Evolutionary conservation across 2,329 filamentous ascomycete genomes (phyloP).

Genomic region (Didymosphaeria variabile): DNA sequence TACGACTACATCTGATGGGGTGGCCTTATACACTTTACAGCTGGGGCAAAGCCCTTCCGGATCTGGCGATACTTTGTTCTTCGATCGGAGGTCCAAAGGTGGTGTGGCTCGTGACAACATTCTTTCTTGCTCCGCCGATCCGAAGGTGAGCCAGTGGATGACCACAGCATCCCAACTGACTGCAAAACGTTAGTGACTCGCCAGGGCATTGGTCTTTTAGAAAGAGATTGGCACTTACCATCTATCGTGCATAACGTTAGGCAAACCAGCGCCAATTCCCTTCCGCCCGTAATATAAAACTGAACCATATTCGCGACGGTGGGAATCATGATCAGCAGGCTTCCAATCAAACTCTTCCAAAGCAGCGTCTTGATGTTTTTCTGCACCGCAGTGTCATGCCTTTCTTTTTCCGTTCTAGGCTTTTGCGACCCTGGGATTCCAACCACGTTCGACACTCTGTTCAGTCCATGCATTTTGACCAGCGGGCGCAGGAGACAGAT

Average conservation of each 20-base stretch:
- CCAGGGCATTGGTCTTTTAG: background rate
- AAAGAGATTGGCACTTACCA: conserved; percentile 32
- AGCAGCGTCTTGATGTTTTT: conserved; percentile 33
- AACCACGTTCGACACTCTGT: conserved; percentile 10
- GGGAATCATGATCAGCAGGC: conserved; percentile 45
- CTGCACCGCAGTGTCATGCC: conserved; percentile 23
- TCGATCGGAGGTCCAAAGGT: background rate
- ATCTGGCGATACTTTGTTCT: background rate
- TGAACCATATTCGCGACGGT: conserved; percentile 49
- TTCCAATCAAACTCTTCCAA: conserved; percentile 42
- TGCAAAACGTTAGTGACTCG: background rate
- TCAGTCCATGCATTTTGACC: conserved; percentile 16
- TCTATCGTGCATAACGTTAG: conserved; percentile 51
- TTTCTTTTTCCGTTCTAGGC: background rate
- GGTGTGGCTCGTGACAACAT: background rate
- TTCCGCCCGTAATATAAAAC: conserved; percentile 39
- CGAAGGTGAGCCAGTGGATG: conserved; percentile 33
- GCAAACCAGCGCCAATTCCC: conserved; percentile 51
- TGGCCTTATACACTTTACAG: background rate
- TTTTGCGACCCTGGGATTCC: background rate
- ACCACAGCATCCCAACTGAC: conserved; percentile 30
- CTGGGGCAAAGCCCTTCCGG: background rate
- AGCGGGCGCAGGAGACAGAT: conserved; percentile 44
- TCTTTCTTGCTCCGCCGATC: conserved; percentile 17
- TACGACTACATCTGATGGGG: background rate